Evolutionary conservation across 768 basidiomycete species (phyloP), one percentile per base, ranked within the genome.

Genomic region (Mycena chlorophos): DNA sequence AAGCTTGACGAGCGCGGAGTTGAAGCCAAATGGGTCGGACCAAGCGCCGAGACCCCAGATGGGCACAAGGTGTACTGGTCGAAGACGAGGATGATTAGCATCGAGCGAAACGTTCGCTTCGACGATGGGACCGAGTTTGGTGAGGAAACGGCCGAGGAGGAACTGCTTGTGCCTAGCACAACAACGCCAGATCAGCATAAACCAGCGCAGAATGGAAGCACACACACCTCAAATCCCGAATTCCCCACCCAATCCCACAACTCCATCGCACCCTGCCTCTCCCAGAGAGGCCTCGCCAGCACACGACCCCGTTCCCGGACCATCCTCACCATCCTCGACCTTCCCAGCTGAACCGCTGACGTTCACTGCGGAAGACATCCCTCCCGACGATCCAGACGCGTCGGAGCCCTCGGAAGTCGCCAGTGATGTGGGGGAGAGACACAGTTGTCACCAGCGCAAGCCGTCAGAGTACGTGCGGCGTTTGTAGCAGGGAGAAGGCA

Each of bases 61-160:
- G 63, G 63, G 23, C 54, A 63, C 53, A 60, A 53, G 12, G 54
- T 65, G 22, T 65, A 65, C 47, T 65, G 58, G 63, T 59, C 59
- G 27, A 43, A 42, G 19, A 63, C 55, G 23, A 51, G 54, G 16
- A 54, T 23, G 2, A 29, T 65, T 4, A 53, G 55, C 43, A 51
- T 61, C 49, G 63, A 65, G 38, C 50, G 49, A 20, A 46, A 51
- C n/a, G 49, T 56, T 27, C 55, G 49, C 16, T 56, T 65, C 25
- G 31, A 49, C 0, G 55, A 62, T 23, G 55, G 25, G 23, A 27
- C 49, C 16, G 34, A 4, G 16, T 53, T 53, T 17, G 46, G 50
- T 29, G 60, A 65, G 45, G 50, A 43, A 25, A 48, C 25, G 19
- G n/a, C n/a, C n/a, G 43, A 50, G 20, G 25, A 22, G 17, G 27